Percentiles rank a stretch among this genome's conserved stretches.
These are phyloP conservation scores for Phytophthora pistaciae DNA, from an alignment of 352 stramenopile genomes.

Conservation along the genomic window DNA sequence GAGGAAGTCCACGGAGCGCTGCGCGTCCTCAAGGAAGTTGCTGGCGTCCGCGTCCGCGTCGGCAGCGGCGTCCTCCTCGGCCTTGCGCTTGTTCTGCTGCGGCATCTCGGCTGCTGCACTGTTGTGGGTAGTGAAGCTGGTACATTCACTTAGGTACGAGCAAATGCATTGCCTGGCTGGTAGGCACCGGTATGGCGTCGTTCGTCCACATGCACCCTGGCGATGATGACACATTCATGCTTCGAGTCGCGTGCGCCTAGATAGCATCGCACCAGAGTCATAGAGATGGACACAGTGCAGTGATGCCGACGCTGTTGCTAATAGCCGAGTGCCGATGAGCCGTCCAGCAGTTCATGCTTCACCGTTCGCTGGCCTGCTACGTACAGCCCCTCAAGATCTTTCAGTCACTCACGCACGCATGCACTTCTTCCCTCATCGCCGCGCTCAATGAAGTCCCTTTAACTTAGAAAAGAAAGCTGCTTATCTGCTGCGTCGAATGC, in stretches of 20 bases:
- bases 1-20: slow-evolving; percentile 81
- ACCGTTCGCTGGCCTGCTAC: not conserved
- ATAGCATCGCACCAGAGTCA: not conserved
- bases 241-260: not conserved
- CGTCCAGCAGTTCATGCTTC: not conserved
- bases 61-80: slow-evolving; percentile 36
- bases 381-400: slow-evolving; percentile 6
- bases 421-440: slow-evolving; percentile 3
- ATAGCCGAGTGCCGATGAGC: not conserved
- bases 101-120: slow-evolving; percentile 40
- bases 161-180: slow-evolving; percentile 22
- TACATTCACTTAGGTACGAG: slow-evolving; percentile 45
- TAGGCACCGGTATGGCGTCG: not conserved
- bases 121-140: slow-evolving; percentile 9
- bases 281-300: not conserved
- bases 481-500: slow-evolving; percentile 27
- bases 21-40: slow-evolving; percentile 78
- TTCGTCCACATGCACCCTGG: not conserved
- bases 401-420: slow-evolving; percentile 2
- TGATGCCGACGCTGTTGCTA: not conserved
- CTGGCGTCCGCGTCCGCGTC: slow-evolving; percentile 49
- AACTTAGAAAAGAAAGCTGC: slow-evolving; percentile 45
- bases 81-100: slow-evolving; percentile 61
- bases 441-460: slow-evolving; percentile 41
- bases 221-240: not conserved